Evolutionary conservation across 1,284 basidiomycete genomes (phyloP).

Genomic region (Cryptococcus sp.): DNA sequence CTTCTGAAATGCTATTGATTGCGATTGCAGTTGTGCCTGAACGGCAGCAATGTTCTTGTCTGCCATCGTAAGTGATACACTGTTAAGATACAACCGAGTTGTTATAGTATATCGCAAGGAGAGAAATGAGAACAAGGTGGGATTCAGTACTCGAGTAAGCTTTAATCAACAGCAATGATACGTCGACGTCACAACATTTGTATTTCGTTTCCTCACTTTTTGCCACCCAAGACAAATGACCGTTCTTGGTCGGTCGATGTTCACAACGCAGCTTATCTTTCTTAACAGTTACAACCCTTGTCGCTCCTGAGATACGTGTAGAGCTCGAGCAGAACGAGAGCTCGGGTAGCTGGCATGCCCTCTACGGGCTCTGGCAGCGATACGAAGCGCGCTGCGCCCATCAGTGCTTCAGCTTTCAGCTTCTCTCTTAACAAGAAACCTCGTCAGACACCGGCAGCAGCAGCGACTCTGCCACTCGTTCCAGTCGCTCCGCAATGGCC

Average conservation of each 20-base stretch:
- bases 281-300: too few relatives aligned
- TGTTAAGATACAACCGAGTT: neutral
- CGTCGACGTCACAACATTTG: neutral
- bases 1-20: conserved; percentile 74
- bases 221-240: neutral
- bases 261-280: too few relatives aligned
- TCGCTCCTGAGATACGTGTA: too few relatives aligned
- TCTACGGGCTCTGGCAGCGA: neutral
- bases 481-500: neutral
- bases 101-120: neutral
- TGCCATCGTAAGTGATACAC: conserved; percentile 24
- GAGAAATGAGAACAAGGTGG: neutral
- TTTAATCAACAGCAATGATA: neutral
- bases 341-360: neutral
- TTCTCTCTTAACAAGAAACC: conserved; percentile 34
- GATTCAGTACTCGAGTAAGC: too few relatives aligned
- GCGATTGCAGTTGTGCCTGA: conserved; percentile 60
- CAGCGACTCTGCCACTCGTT: neutral
- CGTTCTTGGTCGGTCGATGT: too few relatives aligned
- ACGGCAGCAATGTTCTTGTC: conserved; percentile 34
- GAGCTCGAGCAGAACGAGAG: too few relatives aligned
- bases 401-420: conserved; percentile 30
- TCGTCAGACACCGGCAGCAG: neutral
- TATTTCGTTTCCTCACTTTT: neutral
- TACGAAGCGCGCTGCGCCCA: conserved; percentile 26